phyloP scores from a whole-genome alignment of 2,329 filamentous ascomycete species.

The Ceratocystis alfenasii region DNA sequence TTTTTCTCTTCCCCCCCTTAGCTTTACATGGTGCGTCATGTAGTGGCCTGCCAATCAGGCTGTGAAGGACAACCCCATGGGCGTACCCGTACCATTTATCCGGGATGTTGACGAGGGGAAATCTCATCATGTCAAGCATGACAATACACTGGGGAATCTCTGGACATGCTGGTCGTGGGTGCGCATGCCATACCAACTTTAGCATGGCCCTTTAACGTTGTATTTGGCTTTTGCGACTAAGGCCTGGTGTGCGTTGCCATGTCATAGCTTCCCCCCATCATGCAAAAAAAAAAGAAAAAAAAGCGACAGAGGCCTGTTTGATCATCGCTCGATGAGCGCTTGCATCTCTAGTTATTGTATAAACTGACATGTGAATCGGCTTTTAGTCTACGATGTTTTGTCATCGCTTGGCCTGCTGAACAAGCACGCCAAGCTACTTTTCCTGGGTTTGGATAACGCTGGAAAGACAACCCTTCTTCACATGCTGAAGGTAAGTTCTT shows the following conservation, averaged over 20 bases:
- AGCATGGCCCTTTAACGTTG: neutral
- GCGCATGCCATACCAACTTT: neutral
- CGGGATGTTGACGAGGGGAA: neutral
- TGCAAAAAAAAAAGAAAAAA: neutral
- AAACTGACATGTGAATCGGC: slow-evolving; percentile 23
- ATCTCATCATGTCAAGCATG: neutral
- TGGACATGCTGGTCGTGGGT: neutral
- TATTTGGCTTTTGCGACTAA: neutral
- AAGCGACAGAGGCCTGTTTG: slow-evolving; percentile 1
- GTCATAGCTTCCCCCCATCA: neutral
- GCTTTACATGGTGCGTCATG: neutral
- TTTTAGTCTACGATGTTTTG: slow-evolving; percentile 70
- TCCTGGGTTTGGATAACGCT: slow-evolving; percentile 86
- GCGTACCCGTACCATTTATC: neutral
- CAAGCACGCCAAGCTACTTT: slow-evolving; percentile 92
- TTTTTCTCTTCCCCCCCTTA: neutral
- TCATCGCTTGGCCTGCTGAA: slow-evolving; percentile 79
- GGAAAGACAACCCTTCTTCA: slow-evolving; percentile 89
- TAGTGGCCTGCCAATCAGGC: neutral
- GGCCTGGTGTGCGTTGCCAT: neutral
- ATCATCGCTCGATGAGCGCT: neutral
- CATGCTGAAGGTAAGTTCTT: slow-evolving; percentile 70
- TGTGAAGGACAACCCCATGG: neutral
- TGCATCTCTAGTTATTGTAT: neutral
- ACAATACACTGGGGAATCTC: neutral